These are phyloP conservation scores for Microstegium vimineum DNA, from an alignment of 176 grass and related monocot species.

Conservation along the genomic window DNA sequence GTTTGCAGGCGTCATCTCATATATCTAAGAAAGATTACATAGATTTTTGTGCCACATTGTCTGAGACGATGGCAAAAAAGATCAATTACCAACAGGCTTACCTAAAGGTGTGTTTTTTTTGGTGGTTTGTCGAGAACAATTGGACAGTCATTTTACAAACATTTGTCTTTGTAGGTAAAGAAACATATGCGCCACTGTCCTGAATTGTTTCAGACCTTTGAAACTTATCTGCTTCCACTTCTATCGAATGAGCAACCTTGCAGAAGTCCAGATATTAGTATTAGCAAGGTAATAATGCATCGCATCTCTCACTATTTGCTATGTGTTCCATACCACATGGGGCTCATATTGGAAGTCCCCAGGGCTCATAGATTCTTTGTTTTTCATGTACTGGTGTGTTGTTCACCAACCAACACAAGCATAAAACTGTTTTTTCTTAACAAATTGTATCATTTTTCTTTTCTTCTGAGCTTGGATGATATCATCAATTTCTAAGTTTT, in stretches of 20 bases:
- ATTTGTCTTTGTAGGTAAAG: constrained; percentile 8
- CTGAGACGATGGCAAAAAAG: not conserved
- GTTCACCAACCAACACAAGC: not conserved
- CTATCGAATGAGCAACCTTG: not conserved
- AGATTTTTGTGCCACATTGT: not conserved
- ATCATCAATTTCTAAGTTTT: not conserved
- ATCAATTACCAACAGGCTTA: not conserved
- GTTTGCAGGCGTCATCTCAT: constrained; percentile 5
- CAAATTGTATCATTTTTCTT: not conserved
- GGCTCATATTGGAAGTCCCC: not conserved
- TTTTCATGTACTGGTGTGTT: not conserved
- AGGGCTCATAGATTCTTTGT: not conserved
- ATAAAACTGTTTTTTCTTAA: not conserved
- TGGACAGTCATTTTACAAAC: not conserved
- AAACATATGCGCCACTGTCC: not conserved
- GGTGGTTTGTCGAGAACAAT: not conserved
- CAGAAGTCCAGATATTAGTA: constrained; percentile 3
- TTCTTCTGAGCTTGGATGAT: constrained; percentile 1
- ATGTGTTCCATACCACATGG: not conserved
- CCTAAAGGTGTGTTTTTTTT: constrained; percentile 1
- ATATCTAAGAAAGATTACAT: not conserved
- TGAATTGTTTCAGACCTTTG: constrained; percentile 22
- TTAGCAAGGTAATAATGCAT: not conserved
- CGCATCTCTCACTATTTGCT: not conserved
- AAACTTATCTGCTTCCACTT: not conserved